Base-by-base conservation (phyloP, 805 yeast genomes). In the Metschnikowia noctiluminum region DNA sequence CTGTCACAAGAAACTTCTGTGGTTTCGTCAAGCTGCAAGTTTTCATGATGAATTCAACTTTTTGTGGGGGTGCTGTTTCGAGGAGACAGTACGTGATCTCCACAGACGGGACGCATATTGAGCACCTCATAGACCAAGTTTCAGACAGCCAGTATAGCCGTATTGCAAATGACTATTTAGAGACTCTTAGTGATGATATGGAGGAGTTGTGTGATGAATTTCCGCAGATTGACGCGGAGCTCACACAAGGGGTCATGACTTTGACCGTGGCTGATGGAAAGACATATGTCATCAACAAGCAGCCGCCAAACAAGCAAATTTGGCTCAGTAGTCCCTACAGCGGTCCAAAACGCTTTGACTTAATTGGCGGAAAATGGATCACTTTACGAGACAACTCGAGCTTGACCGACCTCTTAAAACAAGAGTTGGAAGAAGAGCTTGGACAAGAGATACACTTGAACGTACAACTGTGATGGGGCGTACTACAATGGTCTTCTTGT, bases 281-380 rank as follows among this genome's bases (percentile, higher is more conserved):
- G 1, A 79, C 91, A 0, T 94, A 94, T 63, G 96, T 94, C 28
- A 84, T 94, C 62, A 94, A 94, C 71, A 92, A 90, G 62, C 98
- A 94, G 68, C 99, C 99, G 1, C 97, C 99, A 3, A 94, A 90
- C 69, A 86, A 88, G 68, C 99, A 94, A 65, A 85, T 94, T 30
- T 94, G 99, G 99, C 76, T 92, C 45, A 82, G 95, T 50, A 87
- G 96, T 39, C 99, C 99, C 0, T 62, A 89, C 3, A 86, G 95
- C 7, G 99, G 99, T 0, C 99, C 99, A 6, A 89, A 90, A 62
- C 60, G 77, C 48, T 59, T 52, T 49, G 98, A 94, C 64, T 80
- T 78, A 53, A 74, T 86, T 38, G 77, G 80, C 38, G 87, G 87
- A 3, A 71, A 75, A 48, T 94, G 99, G 99, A 69, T 82, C 11